Base-by-base conservation (phyloP, 495 filamentous ascomycete genomes). In the Penicillium samsonianum region DNA sequence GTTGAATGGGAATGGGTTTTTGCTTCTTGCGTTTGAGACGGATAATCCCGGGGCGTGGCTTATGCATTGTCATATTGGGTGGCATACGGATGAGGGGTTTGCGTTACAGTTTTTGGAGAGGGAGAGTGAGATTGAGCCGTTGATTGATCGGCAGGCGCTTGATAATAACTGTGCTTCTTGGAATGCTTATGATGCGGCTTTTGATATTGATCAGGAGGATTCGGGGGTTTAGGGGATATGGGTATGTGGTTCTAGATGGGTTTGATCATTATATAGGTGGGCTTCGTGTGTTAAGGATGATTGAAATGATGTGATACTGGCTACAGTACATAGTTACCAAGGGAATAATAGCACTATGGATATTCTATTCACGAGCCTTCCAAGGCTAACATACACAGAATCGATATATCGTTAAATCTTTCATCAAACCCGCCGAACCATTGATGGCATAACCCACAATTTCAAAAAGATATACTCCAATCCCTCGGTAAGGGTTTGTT, bases 21-120 rank as follows among this genome's bases (percentile, higher is more conserved):
- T 85, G 26, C 75, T 80, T 14, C 69, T 86, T 5, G 82, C 71
- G 25, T 85, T 84, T 63, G 67, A 79, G 70, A 77, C 79, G 19
- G 63, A 75, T 62, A 73, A 73, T 50, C 78, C 78, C 6, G 78
- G 77, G 4, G 73, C 68, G 30, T 80, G 77, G 77, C 50, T 78
- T 14, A 66, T 77, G 63, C 75, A 79, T 53, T 80, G 77, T 59
- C 78, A 80, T 62, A 74, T 77, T 55, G 76, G 73, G 19, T 78
- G 71, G 70, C 74, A 78, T 57, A 63, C 65, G 20, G 55, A 61
- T 49, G 59, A 67, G 40, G 74, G 77, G 2, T 60, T 79, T 38
- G 71, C 68, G 25, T 50, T 77, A 16, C 69, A 76, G 60, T 77
- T 74, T 58, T 53, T 78, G 9, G 77, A 81, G 67, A 63, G 73